Base-by-base conservation (phyloP, 2,329 filamentous ascomycete species). In the Aspergillus sp. region DNA sequence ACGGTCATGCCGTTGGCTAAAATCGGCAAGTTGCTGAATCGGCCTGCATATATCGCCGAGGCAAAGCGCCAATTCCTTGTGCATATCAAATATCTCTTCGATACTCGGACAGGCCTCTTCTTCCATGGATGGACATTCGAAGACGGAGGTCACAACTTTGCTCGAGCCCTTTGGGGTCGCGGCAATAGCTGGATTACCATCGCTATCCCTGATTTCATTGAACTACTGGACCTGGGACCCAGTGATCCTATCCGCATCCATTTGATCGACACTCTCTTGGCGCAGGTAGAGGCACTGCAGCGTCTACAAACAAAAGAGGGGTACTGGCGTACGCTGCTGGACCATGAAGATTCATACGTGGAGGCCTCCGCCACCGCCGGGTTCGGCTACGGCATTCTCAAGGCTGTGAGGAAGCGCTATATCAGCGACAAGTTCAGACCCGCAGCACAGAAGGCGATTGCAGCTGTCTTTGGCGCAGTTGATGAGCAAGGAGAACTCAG, bases 351-450 rank as follows among this genome's bases (percentile, higher is more conserved):
- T 2, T 91, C 88, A 4, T 93, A 93, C 64, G 77, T 86, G 2
- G 90, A 93, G 73, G 84, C 89, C 14, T 91, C 88, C 46, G 90
- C 90, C 2, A 91, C 90, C 1, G 90, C 90, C 0, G 90, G 90
- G 0, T 93, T 93, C 62, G 90, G 90, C 1, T 93, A 90, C 65
- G 90, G 90, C 0, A 88, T 93, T 23, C 79, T 93, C 57, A 93
- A 93, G 74, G 87, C 84, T 0, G 82, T 86, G 58, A 75, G 90
- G 45, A 89, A 88, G 77, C 79, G 85, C 44, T 92, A 92, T 65
- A 81, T 93, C 50, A 79, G 82, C 3, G 77, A 80, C 19, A 80
- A 86, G 60, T 89, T 88, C 65, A 78, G 84, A 43, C 79, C 78
- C 0, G 79, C 85, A 0, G 89, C 87, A 0, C 74, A 89, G 9